Conservation (phyloP, 345 rosid species). For the Cardiospermum halicacabum region DNA sequence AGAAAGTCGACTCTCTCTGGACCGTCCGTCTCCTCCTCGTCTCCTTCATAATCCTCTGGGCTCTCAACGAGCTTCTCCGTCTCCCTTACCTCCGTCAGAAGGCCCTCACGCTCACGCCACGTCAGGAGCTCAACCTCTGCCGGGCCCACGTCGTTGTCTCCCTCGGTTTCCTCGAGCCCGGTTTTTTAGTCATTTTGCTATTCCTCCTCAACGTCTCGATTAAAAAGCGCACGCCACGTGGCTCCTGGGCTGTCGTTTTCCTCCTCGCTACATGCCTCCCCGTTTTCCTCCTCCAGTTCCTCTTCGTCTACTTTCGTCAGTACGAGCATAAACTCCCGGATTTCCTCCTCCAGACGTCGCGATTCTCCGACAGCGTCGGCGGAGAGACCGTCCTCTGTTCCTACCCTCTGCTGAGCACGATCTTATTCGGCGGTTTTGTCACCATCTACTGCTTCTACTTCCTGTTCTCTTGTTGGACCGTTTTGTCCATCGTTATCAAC, state of each 20-base stretch:
- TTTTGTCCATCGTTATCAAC: constrained; percentile 52
- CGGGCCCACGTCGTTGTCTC: constrained; percentile 43
- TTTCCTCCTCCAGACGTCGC: constrained; percentile 24
- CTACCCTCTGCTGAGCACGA: constrained; percentile 41
- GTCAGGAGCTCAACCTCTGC: constrained; percentile 37
- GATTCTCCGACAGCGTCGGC: not conserved
- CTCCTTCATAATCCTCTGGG: constrained; percentile 41
- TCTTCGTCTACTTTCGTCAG: constrained; percentile 21
- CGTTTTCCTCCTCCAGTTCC: constrained; percentile 30
- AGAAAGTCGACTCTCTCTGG: constrained; percentile 59
- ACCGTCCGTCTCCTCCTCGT: constrained; percentile 52
- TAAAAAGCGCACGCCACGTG: constrained; percentile 30
- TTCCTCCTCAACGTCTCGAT: constrained; percentile 54
- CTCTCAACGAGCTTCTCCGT: constrained; percentile 38
- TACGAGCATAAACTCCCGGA: constrained; percentile 13
- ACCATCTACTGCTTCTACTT: constrained; percentile 30
- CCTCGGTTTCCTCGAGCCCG: constrained; percentile 56
- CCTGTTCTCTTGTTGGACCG: constrained; percentile 41
- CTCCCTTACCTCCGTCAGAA: constrained; percentile 34
- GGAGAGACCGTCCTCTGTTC: constrained; percentile 36
- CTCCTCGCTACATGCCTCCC: constrained; percentile 47
- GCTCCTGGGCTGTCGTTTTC: constrained; percentile 31
- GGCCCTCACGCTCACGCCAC: constrained; percentile 14
- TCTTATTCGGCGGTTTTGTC: constrained; percentile 43
- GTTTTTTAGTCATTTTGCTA: constrained; percentile 47